Conservation (phyloP, 129 eudicot species). For the Scalesia atractyloides region DNA sequence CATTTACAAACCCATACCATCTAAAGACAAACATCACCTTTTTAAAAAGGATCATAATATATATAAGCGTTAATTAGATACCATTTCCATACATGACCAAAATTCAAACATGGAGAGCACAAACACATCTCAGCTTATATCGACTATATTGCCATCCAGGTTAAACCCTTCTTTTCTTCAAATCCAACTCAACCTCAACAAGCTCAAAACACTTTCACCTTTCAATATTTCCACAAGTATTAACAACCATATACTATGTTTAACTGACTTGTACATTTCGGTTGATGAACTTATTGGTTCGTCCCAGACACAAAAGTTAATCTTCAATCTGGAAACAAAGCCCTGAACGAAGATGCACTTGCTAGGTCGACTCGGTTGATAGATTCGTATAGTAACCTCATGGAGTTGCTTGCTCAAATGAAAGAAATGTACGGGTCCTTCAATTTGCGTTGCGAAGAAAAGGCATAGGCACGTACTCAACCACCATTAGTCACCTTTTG, state of each 20-base stretch:
- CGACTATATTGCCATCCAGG: conserved; percentile 24
- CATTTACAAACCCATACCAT: conserved; percentile 1
- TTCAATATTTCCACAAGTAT: not conserved
- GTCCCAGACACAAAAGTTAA: conserved; percentile 21
- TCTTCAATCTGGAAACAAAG: conserved; percentile 17
- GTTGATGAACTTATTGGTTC: conserved; percentile 24
- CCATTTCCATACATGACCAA: too few relatives aligned
- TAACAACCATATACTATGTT: conserved; percentile 3
- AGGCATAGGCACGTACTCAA: conserved; percentile 18
- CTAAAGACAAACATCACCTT: conserved; percentile 27
- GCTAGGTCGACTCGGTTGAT: conserved; percentile 13
- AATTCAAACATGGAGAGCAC: too few relatives aligned
- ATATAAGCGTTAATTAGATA: not conserved
- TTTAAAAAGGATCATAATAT: conserved; percentile 13
- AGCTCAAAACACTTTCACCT: conserved; percentile 15
- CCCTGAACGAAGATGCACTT: conserved; percentile 18
- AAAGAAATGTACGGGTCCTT: conserved; percentile 44
- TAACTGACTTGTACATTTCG: conserved; percentile 25
- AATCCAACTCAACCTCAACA: conserved; percentile 17
- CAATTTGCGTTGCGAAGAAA: conserved; percentile 58
- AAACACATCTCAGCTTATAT: conserved; percentile 23
- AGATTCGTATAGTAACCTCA: conserved; percentile 21
- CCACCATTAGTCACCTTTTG: not conserved
- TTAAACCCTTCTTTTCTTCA: conserved; percentile 11
- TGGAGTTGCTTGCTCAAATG: conserved; percentile 33